Percentiles rank a stretch among this genome's conserved stretches.
Evolutionary conservation across 108 stramenopile species (phyloP).

Genomic region (Cyclostephanos tholiformis): DNA sequence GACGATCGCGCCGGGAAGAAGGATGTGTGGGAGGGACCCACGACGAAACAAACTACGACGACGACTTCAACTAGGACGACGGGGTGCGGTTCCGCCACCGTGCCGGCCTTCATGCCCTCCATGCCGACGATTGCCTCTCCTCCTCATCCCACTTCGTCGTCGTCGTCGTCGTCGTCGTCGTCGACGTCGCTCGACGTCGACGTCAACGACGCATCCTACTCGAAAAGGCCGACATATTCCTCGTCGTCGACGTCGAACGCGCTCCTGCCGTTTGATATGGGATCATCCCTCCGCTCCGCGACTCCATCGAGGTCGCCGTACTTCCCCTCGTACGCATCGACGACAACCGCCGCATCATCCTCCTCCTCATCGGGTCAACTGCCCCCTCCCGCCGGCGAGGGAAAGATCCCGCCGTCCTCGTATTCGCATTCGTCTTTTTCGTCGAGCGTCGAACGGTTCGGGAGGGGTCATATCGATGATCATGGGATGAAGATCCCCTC

Average conservation of each 20-base stretch:
- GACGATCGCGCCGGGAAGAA: not conserved
- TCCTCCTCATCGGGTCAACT: no score
- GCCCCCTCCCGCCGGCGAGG: not conserved
- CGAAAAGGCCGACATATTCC: no score
- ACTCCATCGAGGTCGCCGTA: constrained; percentile 15
- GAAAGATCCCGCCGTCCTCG: not conserved
- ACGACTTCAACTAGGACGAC: not conserved
- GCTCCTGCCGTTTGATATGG: not conserved
- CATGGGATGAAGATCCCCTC: not conserved
- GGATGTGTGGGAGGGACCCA: not conserved
- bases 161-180: no score
- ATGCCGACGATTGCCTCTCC: not conserved
- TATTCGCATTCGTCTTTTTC: constrained; percentile 4
- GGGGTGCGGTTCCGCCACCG: not conserved
- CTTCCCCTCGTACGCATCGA: constrained; percentile 10
- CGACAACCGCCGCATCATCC: not conserved
- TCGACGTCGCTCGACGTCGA: no score
- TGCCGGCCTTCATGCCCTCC: not conserved
- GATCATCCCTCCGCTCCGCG: not conserved
- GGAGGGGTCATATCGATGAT: not conserved
- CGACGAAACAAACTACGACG: not conserved
- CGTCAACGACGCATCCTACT: no score
- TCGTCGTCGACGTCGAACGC: no score
- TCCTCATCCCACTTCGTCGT: no score
- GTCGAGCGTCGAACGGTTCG: not conserved